Percentiles rank a stretch among this genome's conserved stretches.
phyloP scores from a whole-genome alignment of 139 green algal genomes.

The Micromonas pusilla region DNA sequence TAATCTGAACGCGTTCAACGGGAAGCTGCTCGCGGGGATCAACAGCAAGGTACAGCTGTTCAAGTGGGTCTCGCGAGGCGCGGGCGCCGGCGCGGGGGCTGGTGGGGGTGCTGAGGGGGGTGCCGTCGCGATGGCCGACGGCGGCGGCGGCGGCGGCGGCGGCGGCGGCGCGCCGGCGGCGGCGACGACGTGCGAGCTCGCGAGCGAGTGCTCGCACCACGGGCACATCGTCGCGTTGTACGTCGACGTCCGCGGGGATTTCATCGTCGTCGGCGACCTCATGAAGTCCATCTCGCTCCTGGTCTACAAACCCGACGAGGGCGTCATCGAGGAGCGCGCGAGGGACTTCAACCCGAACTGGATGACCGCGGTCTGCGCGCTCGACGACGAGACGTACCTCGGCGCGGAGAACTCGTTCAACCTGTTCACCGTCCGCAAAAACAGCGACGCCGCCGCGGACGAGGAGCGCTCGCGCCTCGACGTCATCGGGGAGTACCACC shows the following conservation, averaged over 20 bases:
- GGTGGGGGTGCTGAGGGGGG: not conserved
- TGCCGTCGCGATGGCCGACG: not conserved
- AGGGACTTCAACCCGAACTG: conserved; percentile 80
- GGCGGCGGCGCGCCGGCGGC: no score
- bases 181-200: conserved; percentile 48
- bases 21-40: conserved; percentile 75
- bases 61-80: conserved; percentile 40
- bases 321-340: conserved; percentile 64
- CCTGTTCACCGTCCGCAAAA: conserved; percentile 71
- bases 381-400: conserved; percentile 87
- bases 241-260: conserved; percentile 64
- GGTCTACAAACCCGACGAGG: conserved; percentile 58
- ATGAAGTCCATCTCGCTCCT: conserved; percentile 90
- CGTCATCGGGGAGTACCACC: conserved; percentile 77
- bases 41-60: conserved; percentile 88
- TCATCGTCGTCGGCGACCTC: conserved; percentile 88
- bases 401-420: conserved; percentile 68
- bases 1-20: conserved; percentile 64
- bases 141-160: no score
- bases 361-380: conserved; percentile 71
- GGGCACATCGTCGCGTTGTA: conserved; percentile 79
- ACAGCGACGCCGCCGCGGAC: conserved; percentile 68
- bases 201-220: conserved; percentile 60
- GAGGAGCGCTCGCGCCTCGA: conserved; percentile 79
- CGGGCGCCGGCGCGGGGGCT: no score